Evolutionary conservation across 2,329 filamentous ascomycete genomes (phyloP).

Genomic region (Dothideomycetes sp.): DNA sequence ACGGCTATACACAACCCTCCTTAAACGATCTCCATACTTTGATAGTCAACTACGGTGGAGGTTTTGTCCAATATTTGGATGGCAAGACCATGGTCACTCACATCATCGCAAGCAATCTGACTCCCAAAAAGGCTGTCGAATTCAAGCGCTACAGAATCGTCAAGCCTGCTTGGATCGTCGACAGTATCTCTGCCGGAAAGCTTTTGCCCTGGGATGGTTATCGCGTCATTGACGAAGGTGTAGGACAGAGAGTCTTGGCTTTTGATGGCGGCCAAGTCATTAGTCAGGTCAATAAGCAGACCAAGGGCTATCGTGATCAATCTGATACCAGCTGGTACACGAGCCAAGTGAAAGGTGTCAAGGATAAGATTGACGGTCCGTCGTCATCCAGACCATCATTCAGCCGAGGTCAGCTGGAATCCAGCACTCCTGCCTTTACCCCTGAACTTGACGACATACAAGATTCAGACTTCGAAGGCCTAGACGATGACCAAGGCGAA

Average conservation of each 20-base stretch:
- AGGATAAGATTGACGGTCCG: background rate
- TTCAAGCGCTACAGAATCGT: slow-evolving; percentile 84
- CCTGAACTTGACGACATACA: slow-evolving; percentile 20
- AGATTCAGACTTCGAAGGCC: slow-evolving; percentile 13
- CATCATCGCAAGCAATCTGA: slow-evolving; percentile 83
- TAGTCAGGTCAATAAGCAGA: slow-evolving; percentile 54
- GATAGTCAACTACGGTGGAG: slow-evolving; percentile 87
- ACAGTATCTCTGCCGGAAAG: slow-evolving; percentile 73
- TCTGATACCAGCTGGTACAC: slow-evolving; percentile 77
- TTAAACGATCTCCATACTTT: slow-evolving; percentile 79
- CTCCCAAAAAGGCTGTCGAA: slow-evolving; percentile 86
- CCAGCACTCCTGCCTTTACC: slow-evolving; percentile 22
- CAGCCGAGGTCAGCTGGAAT: background rate
- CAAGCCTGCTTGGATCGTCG: slow-evolving; percentile 87
- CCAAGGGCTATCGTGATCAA: slow-evolving; percentile 67
- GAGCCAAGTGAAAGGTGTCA: slow-evolving; percentile 45
- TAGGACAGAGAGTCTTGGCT: slow-evolving; percentile 66
- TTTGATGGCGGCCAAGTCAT: slow-evolving; percentile 55
- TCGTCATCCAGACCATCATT: background rate
- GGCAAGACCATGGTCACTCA: slow-evolving; percentile 92
- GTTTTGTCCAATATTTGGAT: slow-evolving; percentile 89
- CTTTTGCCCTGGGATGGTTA: slow-evolving; percentile 81
- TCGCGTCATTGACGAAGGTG: slow-evolving; percentile 74
- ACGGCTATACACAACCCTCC: slow-evolving; percentile 91
- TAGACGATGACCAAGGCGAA: slow-evolving; percentile 3